Base-by-base conservation (phyloP, 2,329 filamentous ascomycete species). In the Apiospora hydei region DNA sequence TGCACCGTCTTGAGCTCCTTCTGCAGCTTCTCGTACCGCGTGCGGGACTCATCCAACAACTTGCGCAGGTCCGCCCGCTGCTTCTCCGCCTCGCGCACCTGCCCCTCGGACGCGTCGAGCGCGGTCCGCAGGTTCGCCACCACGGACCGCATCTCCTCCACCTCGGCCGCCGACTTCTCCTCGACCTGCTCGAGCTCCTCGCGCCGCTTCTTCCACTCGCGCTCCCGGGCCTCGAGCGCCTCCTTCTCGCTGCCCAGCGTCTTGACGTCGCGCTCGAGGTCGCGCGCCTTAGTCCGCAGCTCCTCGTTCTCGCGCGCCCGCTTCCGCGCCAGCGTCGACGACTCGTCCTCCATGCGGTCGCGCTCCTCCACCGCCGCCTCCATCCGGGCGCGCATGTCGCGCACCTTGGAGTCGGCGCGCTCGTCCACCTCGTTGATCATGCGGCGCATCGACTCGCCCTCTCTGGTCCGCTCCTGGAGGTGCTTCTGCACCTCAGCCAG, bases 371-470 rank as follows among this genome's bases (percentile, higher is more conserved):
- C 88, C 0, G 95, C 95, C 1, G 93, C 87, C 78, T 98, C 96
- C 88, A 98, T 92, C 2, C 93, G 91, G 72, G 94, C 91, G 70
- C 94, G 92, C 91, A 98, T 96, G 75, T 98, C 96, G 41, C 94
- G 91, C 24, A 97, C 89, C 78, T 94, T 93, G 73, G 86, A 86
- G 75, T 98, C 95, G 1, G 95, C 91, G 13, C 94, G 89, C 73
- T 93, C 90, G 80, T 98, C 94, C 11, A 95, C 94, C 75, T 98
- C 96, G 21, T 92, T 92, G 16, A 99, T 85, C 73, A 98, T 87
- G 68, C 95, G 88, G 46, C 96, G 91, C 95, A 99, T 98, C 0
- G 94, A 98, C 84, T 98, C 96, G 38, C 91, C 94, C 83, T 99
- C 96, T 61, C 96, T 90, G 4, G 94, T 96, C 38, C 96, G 91